phyloP scores from a whole-genome alignment of 352 stramenopile genomes.

The Phytophthora sansomeana region DNA sequence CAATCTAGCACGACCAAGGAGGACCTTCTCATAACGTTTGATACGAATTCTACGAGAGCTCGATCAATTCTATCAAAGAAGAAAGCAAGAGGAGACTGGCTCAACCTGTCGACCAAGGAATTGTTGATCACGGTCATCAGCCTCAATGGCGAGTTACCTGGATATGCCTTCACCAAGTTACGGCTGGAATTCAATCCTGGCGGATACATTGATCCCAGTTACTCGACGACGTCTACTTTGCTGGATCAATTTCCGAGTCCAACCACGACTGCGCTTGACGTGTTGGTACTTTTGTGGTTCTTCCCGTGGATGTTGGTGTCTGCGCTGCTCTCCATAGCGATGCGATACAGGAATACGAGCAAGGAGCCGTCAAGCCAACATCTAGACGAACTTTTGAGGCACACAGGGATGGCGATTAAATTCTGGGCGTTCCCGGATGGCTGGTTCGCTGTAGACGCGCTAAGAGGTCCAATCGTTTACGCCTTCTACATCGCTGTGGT shows the following conservation, averaged over 20 bases:
- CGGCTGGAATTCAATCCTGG: slow-evolving; percentile 34
- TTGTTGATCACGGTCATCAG: slow-evolving; percentile 43
- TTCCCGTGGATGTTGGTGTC: slow-evolving; percentile 31
- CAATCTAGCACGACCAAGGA: slow-evolving; percentile 9
- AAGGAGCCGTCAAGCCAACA: slow-evolving; percentile 22
- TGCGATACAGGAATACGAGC: slow-evolving; percentile 15
- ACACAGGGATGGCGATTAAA: slow-evolving; percentile 11
- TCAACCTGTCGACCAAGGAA: slow-evolving; percentile 33
- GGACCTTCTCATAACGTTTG: slow-evolving; percentile 28
- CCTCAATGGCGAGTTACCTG: slow-evolving; percentile 46
- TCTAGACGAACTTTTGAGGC: slow-evolving; percentile 25
- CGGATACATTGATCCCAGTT: slow-evolving; percentile 36
- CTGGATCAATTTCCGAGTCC: slow-evolving; percentile 43
- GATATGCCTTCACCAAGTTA: slow-evolving; percentile 38
- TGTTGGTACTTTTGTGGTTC: slow-evolving; percentile 35
- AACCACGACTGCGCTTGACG: slow-evolving; percentile 36
- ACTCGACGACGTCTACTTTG: slow-evolving; percentile 30
- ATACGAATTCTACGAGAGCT: slow-evolving; percentile 29
- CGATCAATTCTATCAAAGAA: slow-evolving; percentile 16
- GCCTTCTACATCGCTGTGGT: slow-evolving; percentile 41
- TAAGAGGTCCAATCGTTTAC: slow-evolving; percentile 46
- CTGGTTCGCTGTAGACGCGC: slow-evolving; percentile 46
- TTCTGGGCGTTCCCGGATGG: slow-evolving; percentile 49
- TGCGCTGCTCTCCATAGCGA: slow-evolving; percentile 29
- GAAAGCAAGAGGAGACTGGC: slow-evolving; percentile 34